Evolutionary conservation across 495 filamentous ascomycete genomes (phyloP), one percentile per base, ranked within the genome.

Genomic region (Trichodelitschia bisporula): DNA sequence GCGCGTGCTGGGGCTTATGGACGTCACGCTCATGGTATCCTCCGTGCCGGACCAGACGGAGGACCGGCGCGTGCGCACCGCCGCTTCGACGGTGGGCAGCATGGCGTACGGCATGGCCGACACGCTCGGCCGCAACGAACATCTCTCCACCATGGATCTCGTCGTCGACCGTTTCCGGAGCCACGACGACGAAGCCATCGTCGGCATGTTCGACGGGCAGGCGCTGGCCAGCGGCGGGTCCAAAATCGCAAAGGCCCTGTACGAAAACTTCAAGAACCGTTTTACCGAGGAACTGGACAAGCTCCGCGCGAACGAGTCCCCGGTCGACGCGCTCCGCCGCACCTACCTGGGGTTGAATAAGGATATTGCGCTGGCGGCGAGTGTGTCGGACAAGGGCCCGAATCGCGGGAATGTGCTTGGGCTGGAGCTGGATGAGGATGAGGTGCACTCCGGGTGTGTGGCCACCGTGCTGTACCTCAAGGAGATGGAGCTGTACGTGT

Each of bases 81-180:
- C 89, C n/a, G 83, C 80, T 15, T 90, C 84, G 2, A 50, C 83
- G 19, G 79, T 86, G 29, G 83, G 89, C 12, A 58, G 57, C 3
- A 65, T 99, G 54, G 67, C 77, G 2, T 99, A 95, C 46, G 86
- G 86, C 26, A 93, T 99, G 89, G 84, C 86, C 21, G 86, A 99
- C 50, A 80, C 73, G n/a, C 57, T 99, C 2, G 86, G 86, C 11
- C 73, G 64, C 39, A 80, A 79, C 41, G 82, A 95, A 43, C 86
- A 99, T 48, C 49, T 99, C 4, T 93, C 89, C 6, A 91, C 82
- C n/a, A 76, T 95, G 26, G 86, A 99, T 51, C 74, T 99, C 58
- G 80, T 95, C 24, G 77, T 95, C 18, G 89, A 89, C 1, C 69
- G 77, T 15, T 76, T 93, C 46, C 77, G 79, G 43, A 80, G 77